These are phyloP conservation scores for Aspergillus melleus DNA, from an alignment of 2,329 filamentous ascomycete genomes.

Conservation along the genomic window DNA sequence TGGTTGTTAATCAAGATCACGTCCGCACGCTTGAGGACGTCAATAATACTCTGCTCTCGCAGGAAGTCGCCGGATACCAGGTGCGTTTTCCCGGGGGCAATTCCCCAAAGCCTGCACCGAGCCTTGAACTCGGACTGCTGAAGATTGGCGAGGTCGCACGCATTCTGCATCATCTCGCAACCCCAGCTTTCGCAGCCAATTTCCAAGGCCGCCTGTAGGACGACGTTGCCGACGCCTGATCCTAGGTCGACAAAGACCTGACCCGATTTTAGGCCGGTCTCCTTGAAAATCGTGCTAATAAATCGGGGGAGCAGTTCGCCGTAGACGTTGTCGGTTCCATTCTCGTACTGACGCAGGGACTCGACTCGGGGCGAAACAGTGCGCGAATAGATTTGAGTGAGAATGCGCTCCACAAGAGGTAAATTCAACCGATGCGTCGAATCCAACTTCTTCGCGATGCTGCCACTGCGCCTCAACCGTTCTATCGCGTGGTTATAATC, in stretches of 20 bases:
- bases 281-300: conserved; percentile 75
- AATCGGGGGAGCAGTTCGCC: conserved; percentile 88
- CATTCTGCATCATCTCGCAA: conserved; percentile 93
- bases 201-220: conserved; percentile 88
- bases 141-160: conserved; percentile 75
- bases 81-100: conserved; percentile 74
- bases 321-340: conserved; percentile 90
- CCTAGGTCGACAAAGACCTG: conserved; percentile 93
- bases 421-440: conserved; percentile 68
- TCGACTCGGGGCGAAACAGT: conserved; percentile 90
- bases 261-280: conserved; percentile 74
- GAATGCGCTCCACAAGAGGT: conserved; percentile 74
- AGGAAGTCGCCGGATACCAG: conserved; percentile 85
- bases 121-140: conserved; percentile 81
- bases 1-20: conserved; percentile 99
- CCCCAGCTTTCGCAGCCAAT: conserved; percentile 94
- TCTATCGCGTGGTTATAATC: conserved; percentile 75
- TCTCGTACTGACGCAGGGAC: conserved; percentile 78
- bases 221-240: conserved; percentile 94
- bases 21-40: conserved; percentile 78
- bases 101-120: conserved; percentile 86
- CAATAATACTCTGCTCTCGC: conserved; percentile 67
- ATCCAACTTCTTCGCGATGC: conserved; percentile 71
- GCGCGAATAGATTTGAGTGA: conserved; percentile 85
- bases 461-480: conserved; percentile 66